Base-by-base conservation (phyloP, 1,284 basidiomycete genomes). In the Golubevia pallescens region DNA sequence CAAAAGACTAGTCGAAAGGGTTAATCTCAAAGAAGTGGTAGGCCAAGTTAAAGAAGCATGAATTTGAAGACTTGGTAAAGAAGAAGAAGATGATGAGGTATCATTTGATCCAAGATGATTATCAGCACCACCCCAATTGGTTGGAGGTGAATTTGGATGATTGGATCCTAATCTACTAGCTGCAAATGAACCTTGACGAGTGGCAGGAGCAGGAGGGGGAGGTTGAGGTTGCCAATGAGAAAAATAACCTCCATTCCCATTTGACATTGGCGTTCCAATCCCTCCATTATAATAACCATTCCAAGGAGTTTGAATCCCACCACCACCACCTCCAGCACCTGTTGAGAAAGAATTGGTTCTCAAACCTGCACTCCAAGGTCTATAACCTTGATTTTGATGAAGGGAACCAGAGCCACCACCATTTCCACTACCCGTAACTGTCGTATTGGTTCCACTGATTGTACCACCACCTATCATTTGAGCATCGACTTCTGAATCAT, bases 1-100 rank as follows among this genome's bases (percentile, higher is more conserved):
- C 71, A 95, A 90, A 19, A 99, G 89, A 8, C 93, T 94, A 0
- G 96, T 98, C n/a, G 91, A 90, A 70, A 99, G 89, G 1, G 92
- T 93, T 34, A 89, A 77, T 3, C 86, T 71, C 42, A 85, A 66
- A 0, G 73, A 74, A 8, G n/a, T n/a, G 0, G 75, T 84, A 6
- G 67, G 69, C 81, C 81, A 85, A 2, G 69, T 38, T 10, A 82
- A 70, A 5, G 71, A 68, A n/a, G 82, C 55, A 2, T 74, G 80
- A 62, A 73, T 66, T 61, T 81, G 80, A 8, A 80, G 34, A 14
- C 72, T 72, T 1, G 80, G 80, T 16, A 81, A 52, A 19, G 56
- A 34, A 24, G 65, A 61, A 13, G 60, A n/a, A 4, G 70, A 69
- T 0, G 60, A 52, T 3, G 71, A 13, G n/a, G n/a, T n/a, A n/a